Evolutionary conservation across 345 rosid genomes (phyloP).

Genomic region (Angophora floribunda): DNA sequence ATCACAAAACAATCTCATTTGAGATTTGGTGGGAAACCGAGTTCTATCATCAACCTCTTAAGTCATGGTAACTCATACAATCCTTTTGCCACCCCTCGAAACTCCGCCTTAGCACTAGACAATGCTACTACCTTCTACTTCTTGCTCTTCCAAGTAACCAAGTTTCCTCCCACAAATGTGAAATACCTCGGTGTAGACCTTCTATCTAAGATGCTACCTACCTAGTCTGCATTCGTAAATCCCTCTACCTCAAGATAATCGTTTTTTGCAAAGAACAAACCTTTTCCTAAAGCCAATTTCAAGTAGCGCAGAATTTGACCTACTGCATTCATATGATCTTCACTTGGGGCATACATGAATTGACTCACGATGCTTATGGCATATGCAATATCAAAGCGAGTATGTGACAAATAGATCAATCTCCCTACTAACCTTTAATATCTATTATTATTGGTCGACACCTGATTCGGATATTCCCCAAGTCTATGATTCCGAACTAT

Average conservation of each 20-base stretch:
- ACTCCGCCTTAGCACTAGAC: rapidly evolving
- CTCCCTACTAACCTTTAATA: not conserved
- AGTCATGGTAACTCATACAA: not conserved
- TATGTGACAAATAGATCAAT: not conserved
- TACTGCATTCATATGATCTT: not conserved
- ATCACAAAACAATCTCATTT: not conserved
- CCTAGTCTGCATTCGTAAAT: rapidly evolving
- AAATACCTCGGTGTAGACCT: not conserved
- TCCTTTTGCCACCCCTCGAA: not conserved
- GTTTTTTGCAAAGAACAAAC: not conserved
- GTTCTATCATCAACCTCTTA: not conserved
- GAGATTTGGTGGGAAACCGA: not conserved
- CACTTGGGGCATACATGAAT: not conserved
- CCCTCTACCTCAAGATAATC: not conserved
- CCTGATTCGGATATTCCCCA: not conserved
- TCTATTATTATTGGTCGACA: not conserved
- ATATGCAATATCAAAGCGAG: not conserved
- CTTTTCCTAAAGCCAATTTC: not conserved
- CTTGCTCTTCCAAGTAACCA: not conserved
- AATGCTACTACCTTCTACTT: not conserved
- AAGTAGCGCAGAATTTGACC: not conserved
- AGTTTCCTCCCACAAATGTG: not conserved
- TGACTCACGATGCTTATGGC: not conserved
- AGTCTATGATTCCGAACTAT: not conserved
- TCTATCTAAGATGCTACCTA: not conserved